These are phyloP conservation scores for Dactylellina parvicollis DNA, from an alignment of 2,329 filamentous ascomycete species.

Conservation along the genomic window DNA sequence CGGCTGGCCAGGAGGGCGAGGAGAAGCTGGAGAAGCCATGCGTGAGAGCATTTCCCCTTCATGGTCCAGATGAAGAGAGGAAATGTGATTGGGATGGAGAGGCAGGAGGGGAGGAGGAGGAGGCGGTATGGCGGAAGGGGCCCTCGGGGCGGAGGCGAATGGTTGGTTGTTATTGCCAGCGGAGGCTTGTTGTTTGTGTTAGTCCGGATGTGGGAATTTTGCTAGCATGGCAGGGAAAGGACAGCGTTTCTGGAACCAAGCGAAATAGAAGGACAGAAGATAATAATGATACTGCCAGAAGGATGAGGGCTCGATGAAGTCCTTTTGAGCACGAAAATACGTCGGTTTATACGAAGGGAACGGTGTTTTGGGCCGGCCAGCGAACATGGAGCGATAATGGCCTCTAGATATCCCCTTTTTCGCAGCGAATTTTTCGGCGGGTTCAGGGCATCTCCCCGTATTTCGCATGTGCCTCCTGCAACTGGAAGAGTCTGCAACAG, in stretches of 20 bases:
- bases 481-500: constrained; percentile 22
- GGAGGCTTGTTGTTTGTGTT: background rate
- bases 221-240: background rate
- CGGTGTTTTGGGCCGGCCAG: background rate
- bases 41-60: constrained; percentile 49
- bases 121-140: background rate
- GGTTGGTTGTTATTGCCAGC: background rate
- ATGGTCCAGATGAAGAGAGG: constrained; percentile 40
- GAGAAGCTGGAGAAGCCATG: constrained; percentile 46
- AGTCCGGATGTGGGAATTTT: background rate
- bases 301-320: background rate
- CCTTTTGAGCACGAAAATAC: constrained; percentile 1
- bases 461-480: constrained; percentile 52
- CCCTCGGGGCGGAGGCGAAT: background rate
- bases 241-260: background rate
- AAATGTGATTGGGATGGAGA: background rate
- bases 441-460: constrained; percentile 35
- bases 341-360: background rate
- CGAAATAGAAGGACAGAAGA: background rate
- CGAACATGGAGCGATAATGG: background rate
- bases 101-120: background rate
- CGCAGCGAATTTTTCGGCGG: constrained; percentile 17
- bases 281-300: background rate
- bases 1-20: constrained; percentile 16
- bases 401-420: constrained; percentile 21